A percentile compares a stretch with the other conserved stretches of the same genome.
These are phyloP conservation scores for Fusarium keratoplasticum DNA, from an alignment of 2,329 filamentous ascomycete genomes.

Conservation along the genomic window DNA sequence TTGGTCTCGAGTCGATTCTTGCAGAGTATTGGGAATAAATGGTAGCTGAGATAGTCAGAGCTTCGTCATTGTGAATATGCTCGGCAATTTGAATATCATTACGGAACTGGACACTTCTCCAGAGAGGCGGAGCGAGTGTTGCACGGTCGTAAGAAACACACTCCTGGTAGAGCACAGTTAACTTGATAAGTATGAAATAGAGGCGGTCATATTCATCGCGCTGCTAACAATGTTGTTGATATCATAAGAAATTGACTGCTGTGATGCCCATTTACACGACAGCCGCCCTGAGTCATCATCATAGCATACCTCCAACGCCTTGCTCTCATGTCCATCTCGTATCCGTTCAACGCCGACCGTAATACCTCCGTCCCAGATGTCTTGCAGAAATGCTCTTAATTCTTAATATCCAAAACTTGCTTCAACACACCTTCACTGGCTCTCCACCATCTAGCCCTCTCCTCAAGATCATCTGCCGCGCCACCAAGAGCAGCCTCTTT, in stretches of 20 bases:
- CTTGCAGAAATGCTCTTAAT: slow-evolving; percentile 37
- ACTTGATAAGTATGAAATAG: background rate
- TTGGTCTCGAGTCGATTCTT: background rate
- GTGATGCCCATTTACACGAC: background rate
- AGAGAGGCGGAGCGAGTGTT: background rate
- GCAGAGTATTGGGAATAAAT: background rate
- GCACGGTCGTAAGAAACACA: background rate
- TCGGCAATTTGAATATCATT: background rate
- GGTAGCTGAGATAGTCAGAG: background rate
- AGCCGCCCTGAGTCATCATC: background rate
- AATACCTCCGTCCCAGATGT: background rate
- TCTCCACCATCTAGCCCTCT: slow-evolving; percentile 79
- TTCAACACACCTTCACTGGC: slow-evolving; percentile 74
- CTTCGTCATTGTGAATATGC: background rate
- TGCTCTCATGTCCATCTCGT: slow-evolving; percentile 2
- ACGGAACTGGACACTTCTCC: background rate
- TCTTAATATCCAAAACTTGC: slow-evolving; percentile 70
- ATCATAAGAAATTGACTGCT: background rate
- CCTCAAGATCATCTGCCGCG: slow-evolving; percentile 79
- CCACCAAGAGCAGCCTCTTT: slow-evolving; percentile 75
- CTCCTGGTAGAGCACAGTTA: background rate
- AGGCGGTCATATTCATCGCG: background rate
- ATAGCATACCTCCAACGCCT: slow-evolving; percentile 26
- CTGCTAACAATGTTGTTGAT: background rate
- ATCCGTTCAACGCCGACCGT: slow-evolving; percentile 25